Evolutionary conservation across 106 monocot species (phyloP), one percentile per base, ranked within the genome.

Genomic region (Acorus gramineus): DNA sequence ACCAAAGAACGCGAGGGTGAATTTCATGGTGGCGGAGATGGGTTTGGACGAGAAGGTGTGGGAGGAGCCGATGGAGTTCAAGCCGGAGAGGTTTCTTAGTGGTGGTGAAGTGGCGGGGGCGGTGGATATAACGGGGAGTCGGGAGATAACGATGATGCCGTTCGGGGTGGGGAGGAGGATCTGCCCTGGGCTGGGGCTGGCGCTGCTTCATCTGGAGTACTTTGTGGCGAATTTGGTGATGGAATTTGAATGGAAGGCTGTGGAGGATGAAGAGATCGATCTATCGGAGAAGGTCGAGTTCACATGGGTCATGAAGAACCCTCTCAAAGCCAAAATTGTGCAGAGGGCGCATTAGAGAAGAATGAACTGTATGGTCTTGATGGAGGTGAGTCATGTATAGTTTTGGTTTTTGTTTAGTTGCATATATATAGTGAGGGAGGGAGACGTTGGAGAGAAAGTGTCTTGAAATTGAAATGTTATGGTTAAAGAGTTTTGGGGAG

Each of bases 251-350:
- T 77, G 76, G 76, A 64, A 46, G 49, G n/a, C 47, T 10, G 65
- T 66, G 11, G 76, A 77, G 0, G n/a, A n/a, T n/a, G n/a, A n/a
- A n/a, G 70, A 65, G n/a, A 70, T 78, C 3, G 78, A 78, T 54
- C 11, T 78, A 13, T 14, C 73, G 3, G 78, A 73, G 51, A 78
- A 11, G 42, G 7, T 8, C 2, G 69, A 64, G 66, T 65, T 78
- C 50, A 78, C 78, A 0, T 53, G 59, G 8, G 73, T 53, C 2
- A 78, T 78, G 78, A 59, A 69, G 64, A 42, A 73, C 5, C 63
- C 67, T 49, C 52, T 28, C 28, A 28, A 28, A 28, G 28, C 28
- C 28, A 28, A 28, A 28, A 28, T 28, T 28, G 28, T 28, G 28
- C 28, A 28, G 28, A 28, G 28, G 28, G 28, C 28, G 28, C 28